Percentiles rank a stretch among this genome's conserved stretches.
Evolutionary conservation across 768 basidiomycete species (phyloP).

Genomic region (Lactarius akahatsu): DNA sequence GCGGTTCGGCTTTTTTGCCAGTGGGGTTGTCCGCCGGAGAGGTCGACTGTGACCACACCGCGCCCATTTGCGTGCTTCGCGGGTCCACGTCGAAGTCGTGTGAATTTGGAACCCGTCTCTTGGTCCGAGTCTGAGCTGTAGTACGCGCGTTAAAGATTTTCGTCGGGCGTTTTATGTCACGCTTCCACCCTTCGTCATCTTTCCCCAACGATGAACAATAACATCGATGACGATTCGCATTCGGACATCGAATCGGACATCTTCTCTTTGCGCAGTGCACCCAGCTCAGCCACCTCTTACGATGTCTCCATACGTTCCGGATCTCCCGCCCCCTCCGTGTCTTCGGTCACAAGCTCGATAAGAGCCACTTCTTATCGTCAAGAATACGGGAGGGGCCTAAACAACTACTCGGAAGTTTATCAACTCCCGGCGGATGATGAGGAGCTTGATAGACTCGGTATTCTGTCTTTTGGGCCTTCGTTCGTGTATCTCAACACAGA

Average conservation of each 20-base stretch:
- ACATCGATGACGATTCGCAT: conserved; percentile 43
- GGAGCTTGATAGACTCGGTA: conserved; percentile 68
- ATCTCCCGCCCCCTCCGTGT: conserved; percentile 68
- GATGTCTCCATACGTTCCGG: conserved; percentile 59
- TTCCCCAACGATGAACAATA: conserved; percentile 24
- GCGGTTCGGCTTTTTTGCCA: conserved; percentile 12
- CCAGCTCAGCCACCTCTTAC: conserved; percentile 56
- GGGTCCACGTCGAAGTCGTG: neutral
- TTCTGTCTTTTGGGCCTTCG: conserved; percentile 14
- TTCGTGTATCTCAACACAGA: conserved; percentile 11
- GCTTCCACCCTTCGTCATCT: conserved; percentile 8
- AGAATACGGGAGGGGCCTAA: conserved; percentile 68
- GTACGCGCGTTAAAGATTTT: conserved; percentile 14
- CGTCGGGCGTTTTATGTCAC: conserved; percentile 21
- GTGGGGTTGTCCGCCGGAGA: conserved; percentile 21
- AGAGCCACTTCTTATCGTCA: conserved; percentile 57
- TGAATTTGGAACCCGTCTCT: too few species aligned
- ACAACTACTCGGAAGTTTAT: conserved; percentile 80
- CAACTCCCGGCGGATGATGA: conserved; percentile 77
- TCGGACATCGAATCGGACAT: conserved; percentile 44
- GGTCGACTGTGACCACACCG: neutral
- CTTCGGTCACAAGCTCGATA: conserved; percentile 65
- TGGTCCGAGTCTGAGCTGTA: conserved; percentile 5
- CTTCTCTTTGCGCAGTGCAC: conserved; percentile 44
- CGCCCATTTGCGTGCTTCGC: neutral